phyloP scores from a whole-genome alignment of 495 filamentous ascomycete genomes.

The Hyphodiscus hymeniophilus region DNA sequence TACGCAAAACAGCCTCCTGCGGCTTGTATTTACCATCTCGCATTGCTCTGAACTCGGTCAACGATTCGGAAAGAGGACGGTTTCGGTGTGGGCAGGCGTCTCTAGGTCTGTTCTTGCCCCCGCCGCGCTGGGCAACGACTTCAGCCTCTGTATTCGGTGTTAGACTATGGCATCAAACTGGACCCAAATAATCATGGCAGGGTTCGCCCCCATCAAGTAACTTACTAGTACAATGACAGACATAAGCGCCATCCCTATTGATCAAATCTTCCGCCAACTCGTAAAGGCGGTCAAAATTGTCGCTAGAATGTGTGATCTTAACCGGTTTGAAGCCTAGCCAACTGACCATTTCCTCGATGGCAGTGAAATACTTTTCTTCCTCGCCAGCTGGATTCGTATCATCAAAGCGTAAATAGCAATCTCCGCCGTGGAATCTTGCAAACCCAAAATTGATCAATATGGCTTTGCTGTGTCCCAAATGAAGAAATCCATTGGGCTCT shows the following conservation, averaged over 20 bases:
- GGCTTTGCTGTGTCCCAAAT: constrained; percentile 90
- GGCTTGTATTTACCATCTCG: constrained; percentile 79
- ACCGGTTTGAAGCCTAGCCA: constrained; percentile 76
- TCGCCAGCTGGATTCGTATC: constrained; percentile 79
- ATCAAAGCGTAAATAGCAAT: constrained; percentile 41
- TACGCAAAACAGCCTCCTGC: constrained; percentile 73
- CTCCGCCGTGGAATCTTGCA: constrained; percentile 70
- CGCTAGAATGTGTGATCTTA: constrained; percentile 62
- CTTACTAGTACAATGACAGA: constrained; percentile 39
- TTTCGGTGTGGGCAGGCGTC: constrained; percentile 69
- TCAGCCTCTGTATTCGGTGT: constrained; percentile 41
- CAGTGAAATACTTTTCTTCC: constrained; percentile 63
- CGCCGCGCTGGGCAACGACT: constrained; percentile 70
- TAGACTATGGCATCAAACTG: not conserved
- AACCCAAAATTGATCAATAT: constrained; percentile 95
- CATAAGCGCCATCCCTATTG: constrained; percentile 55
- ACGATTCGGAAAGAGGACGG: constrained; percentile 60
- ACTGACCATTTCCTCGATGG: constrained; percentile 65
- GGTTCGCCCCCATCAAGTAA: too few species aligned
- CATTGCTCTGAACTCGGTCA: constrained; percentile 80
- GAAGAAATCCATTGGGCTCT: constrained; percentile 73
- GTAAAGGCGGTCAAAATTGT: constrained; percentile 76
- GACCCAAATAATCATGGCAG: too few species aligned
- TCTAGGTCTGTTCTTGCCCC: constrained; percentile 46
- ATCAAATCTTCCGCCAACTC: constrained; percentile 81